phyloP scores from a whole-genome alignment of 257 asterid genomes.

The Jacaranda mimosifolia region DNA sequence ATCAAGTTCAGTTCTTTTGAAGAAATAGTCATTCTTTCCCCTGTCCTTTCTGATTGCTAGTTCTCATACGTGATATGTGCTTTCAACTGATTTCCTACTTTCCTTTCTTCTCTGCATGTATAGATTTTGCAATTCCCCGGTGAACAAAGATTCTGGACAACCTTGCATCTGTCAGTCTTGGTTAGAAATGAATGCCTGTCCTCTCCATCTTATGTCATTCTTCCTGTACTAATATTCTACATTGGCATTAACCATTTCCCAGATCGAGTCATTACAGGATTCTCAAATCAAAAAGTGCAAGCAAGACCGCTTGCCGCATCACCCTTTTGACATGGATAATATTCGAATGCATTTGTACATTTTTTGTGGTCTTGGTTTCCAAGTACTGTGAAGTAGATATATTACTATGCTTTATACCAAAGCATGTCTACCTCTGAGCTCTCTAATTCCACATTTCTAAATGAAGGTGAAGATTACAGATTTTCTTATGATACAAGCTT shows the following conservation, averaged over 20 bases:
- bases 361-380: slow-evolving; percentile 20
- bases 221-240: slow-evolving; percentile 29
- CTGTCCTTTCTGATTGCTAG: slow-evolving; percentile 1
- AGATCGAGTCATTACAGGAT: slow-evolving; percentile 27
- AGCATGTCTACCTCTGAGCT: not conserved
- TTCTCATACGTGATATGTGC: not conserved
- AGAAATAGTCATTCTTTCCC: not conserved
- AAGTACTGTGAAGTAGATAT: not conserved
- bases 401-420: not conserved
- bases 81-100: slow-evolving; percentile 38
- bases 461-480: not conserved
- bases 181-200: slow-evolving; percentile 28
- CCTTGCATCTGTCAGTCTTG: slow-evolving; percentile 21
- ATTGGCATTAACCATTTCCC: slow-evolving; percentile 11
- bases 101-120: slow-evolving; percentile 40
- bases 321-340: slow-evolving; percentile 25
- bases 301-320: slow-evolving; percentile 2
- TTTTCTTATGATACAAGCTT: not conserved
- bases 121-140: slow-evolving; percentile 68
- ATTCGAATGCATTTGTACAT: slow-evolving; percentile 8
- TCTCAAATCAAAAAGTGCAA: slow-evolving; percentile 19
- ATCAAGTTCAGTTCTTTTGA: slow-evolving; percentile 13
- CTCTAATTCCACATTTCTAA: not conserved
- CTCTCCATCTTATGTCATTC: slow-evolving; percentile 22
- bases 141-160: slow-evolving; percentile 44